Conservation (phyloP, 2,329 filamentous ascomycete species). For the Onygena corvina region DNA sequence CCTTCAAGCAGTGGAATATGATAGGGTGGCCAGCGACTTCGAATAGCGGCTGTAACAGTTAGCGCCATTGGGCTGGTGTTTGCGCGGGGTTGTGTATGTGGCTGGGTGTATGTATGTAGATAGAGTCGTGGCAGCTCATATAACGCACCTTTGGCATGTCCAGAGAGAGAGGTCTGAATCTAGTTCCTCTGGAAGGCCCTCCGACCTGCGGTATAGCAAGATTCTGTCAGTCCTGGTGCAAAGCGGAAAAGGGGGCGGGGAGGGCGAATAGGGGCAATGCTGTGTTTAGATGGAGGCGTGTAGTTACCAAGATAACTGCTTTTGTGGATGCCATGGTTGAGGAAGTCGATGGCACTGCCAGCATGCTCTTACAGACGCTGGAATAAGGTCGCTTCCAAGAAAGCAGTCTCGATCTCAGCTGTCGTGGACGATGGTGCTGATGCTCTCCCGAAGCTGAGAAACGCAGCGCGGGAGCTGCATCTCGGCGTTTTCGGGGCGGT, state of each 20-base stretch:
- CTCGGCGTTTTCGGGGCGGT: neutral
- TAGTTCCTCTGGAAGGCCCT: slow-evolving; percentile 85
- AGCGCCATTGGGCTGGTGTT: slow-evolving; percentile 7
- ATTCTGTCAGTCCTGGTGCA: neutral
- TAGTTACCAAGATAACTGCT: slow-evolving; percentile 74
- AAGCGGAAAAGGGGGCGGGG: neutral
- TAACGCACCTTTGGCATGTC: slow-evolving; percentile 77
- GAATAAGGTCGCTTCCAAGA: too few relatives aligned
- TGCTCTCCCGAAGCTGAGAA: neutral
- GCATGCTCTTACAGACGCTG: neutral
- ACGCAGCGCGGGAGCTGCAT: neutral
- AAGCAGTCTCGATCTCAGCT: too few relatives aligned
- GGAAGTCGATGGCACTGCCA: neutral
- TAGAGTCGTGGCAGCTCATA: slow-evolving; percentile 11
- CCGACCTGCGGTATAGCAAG: slow-evolving; percentile 54
- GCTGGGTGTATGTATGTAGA: slow-evolving; percentile 10
- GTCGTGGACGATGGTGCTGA: too few relatives aligned
- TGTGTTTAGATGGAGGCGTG: neutral
- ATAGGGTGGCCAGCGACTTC: slow-evolving; percentile 97
- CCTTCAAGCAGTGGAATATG: slow-evolving; percentile 92
- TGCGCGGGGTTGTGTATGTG: slow-evolving; percentile 10
- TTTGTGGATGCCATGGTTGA: slow-evolving; percentile 57
- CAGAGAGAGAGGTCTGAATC: slow-evolving; percentile 87
- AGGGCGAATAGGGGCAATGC: slow-evolving; percentile 9
- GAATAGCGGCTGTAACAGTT: slow-evolving; percentile 64